Evolutionary conservation across 129 eudicot species (phyloP), one percentile per base, ranked within the genome.

Genomic region (Helianthus annuus): DNA sequence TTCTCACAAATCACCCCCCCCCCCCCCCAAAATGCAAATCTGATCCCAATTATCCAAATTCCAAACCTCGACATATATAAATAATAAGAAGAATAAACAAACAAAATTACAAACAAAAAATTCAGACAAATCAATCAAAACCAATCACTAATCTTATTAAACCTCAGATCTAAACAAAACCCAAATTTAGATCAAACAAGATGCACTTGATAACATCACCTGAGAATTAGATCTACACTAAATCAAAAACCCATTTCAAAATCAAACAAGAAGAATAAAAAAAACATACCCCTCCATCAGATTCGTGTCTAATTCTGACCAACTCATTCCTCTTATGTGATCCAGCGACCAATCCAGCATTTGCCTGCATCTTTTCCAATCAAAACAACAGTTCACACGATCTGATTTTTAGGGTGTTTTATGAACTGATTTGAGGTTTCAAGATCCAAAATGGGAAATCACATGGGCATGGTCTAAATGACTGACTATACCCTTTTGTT

Each of bases 311-410:
- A 69, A 88, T 91, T 74, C 96, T 77, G 57, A 88, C 96, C 63
- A 91, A 80, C 73, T 91, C 93, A 59, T 91, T 91, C 68, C 89
- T 79, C 58, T 86, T 86, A 82, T 91, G 89, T 9, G 96, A 91
- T 88, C 97, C 97, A 78, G 97, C 97, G 58, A 91, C 97, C 87
- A 91, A 70, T 34, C 97, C 97, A 68, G 80, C 90, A 80, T 76
- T 86, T 34, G 96, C 89, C 83, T 91, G 87, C 97, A 91, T 91
- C 46, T 74, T 77, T 62, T 36, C 72, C 32, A 10, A 42, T 64
- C 48, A 3, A 59, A 7, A 51, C 68, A 74, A 79, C 69, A 72
- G 45, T 39, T 39, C 7, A 39, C 45, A 46, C 0, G 5, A 57
- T 54, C 24, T 14, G 29, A 59, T 44, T 46, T 48, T 19, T 36